Evolutionary conservation across 148 eudicot genomes (phyloP).

Genomic region (Pouteria glomerata): DNA sequence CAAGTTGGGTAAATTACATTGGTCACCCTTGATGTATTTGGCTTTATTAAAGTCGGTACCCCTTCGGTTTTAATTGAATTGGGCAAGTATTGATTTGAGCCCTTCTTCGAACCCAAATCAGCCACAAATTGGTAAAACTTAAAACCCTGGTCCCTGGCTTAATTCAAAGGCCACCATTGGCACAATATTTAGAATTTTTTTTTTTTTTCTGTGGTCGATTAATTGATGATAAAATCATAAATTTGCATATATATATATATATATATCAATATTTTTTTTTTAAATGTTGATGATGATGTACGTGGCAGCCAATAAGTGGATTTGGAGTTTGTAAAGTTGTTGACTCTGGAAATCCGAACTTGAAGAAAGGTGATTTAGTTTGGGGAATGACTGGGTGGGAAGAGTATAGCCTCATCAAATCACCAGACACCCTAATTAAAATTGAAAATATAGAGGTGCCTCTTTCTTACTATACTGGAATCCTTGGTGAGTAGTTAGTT

Average conservation of each 20-base stretch:
- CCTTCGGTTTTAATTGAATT: no score
- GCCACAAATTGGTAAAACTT: no score
- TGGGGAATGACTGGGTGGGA: conserved; percentile 67
- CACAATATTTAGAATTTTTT: neutral
- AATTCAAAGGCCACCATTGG: neutral
- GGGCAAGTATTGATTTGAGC: no score
- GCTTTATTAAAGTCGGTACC: no score
- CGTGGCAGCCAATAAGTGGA: conserved; percentile 48
- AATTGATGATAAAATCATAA: no score
- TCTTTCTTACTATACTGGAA: conserved; percentile 62
- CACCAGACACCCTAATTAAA: conserved; percentile 27
- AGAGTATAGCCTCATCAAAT: conserved; percentile 43
- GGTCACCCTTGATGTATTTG: no score
- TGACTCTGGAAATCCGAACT: conserved; percentile 51
- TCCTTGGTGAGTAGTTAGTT: conserved; percentile 62
- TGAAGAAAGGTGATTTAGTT: conserved; percentile 45
- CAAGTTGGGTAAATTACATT: no score
- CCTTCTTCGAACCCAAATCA: no score
- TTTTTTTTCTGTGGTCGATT: neutral
- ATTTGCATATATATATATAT: no score
- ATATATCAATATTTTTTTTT: neutral
- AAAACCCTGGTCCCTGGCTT: neutral
- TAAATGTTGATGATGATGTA: neutral
- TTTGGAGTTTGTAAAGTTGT: conserved; percentile 53
- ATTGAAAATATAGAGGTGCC: conserved; percentile 60